Conservation (phyloP, 441 rosid species). For the Codiaeum variegatum region DNA sequence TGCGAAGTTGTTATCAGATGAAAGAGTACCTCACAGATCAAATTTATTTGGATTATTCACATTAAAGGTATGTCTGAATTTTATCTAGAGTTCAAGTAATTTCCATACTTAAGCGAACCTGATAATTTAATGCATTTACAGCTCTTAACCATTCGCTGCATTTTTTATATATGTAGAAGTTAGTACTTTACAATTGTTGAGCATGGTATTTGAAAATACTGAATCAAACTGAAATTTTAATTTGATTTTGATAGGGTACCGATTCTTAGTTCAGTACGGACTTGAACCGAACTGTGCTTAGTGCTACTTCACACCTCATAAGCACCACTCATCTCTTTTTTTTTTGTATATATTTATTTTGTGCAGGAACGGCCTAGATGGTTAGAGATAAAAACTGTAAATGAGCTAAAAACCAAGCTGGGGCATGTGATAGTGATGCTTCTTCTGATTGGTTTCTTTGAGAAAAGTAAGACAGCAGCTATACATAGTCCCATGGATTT, state of each 20-base stretch:
- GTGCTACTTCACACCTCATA: no score
- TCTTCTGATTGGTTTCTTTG: slow-evolving; percentile 80
- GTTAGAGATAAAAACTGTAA: slow-evolving; percentile 76
- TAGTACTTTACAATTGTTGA: no score
- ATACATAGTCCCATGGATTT: slow-evolving; percentile 63
- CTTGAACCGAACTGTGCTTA: no score
- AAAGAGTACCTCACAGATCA: slow-evolving; percentile 38
- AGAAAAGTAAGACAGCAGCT: slow-evolving; percentile 71
- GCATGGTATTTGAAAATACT: no score
- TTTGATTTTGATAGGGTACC: no score
- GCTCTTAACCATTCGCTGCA: background rate
- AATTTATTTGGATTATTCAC: slow-evolving; percentile 81
- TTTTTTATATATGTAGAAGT: background rate
- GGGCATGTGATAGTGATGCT: slow-evolving; percentile 99
- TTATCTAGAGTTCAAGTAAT: background rate
- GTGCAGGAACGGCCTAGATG: slow-evolving; percentile 82
- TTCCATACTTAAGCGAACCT: background rate
- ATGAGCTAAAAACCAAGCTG: slow-evolving; percentile 80
- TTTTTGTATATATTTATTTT: background rate
- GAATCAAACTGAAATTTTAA: no score
- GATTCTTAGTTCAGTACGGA: no score
- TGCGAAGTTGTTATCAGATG: slow-evolving; percentile 41
- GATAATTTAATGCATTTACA: background rate
- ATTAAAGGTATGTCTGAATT: slow-evolving; percentile 49
- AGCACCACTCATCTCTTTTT: no score